Conservation (phyloP, 352 stramenopile species). For the Globisporangium emineosum region DNA sequence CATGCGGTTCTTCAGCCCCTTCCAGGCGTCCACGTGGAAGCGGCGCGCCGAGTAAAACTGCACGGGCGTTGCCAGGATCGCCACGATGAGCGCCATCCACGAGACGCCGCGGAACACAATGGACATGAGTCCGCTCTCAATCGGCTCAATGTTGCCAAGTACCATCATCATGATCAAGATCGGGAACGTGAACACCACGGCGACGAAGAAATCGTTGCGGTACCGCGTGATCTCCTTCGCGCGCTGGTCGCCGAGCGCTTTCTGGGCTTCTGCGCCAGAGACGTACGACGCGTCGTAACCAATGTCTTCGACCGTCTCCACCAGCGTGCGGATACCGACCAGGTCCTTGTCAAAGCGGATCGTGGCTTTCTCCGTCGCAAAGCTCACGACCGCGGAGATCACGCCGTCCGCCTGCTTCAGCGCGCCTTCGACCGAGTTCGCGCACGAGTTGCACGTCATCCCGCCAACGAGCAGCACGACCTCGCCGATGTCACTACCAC, state of each 20-base stretch:
- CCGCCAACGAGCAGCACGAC: conserved; percentile 71
- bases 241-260: conserved; percentile 80
- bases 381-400: conserved; percentile 73
- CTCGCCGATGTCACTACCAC: conserved; percentile 49
- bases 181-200: conserved; percentile 91
- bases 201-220: conserved; percentile 81
- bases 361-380: conserved; percentile 83
- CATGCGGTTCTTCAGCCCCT: conserved; percentile 85
- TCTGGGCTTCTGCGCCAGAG: conserved; percentile 61
- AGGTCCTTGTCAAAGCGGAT: conserved; percentile 76
- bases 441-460: conserved; percentile 93
- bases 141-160: conserved; percentile 64
- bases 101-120: conserved; percentile 58
- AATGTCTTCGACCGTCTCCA: conserved; percentile 88
- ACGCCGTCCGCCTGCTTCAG: conserved; percentile 78
- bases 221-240: conserved; percentile 78
- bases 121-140: conserved; percentile 49
- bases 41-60: conserved; percentile 92
- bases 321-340: conserved; percentile 74
- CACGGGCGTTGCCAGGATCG: conserved; percentile 91
- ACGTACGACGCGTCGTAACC: conserved; percentile 87
- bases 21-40: conserved; percentile 95
- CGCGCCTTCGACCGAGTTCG: conserved; percentile 88
- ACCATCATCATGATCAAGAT: conserved; percentile 93
- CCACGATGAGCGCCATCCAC: conserved; percentile 75